A percentile compares a stretch with the other conserved stretches of the same genome.
phyloP scores from a whole-genome alignment of 768 basidiomycete species.

The Leccinum variicolor region DNA sequence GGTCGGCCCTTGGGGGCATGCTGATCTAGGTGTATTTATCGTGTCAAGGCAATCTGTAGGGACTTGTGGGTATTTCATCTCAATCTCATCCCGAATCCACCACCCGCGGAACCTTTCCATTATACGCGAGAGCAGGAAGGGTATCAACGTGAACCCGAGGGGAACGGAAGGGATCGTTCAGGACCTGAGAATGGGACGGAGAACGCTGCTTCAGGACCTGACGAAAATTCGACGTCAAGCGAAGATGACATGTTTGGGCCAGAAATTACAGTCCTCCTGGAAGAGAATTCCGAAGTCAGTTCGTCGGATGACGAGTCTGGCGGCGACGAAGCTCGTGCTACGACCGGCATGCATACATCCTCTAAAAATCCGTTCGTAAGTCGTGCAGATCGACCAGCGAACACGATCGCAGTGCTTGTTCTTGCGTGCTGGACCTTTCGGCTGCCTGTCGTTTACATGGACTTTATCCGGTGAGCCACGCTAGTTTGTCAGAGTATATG shows the following conservation, averaged over 20 bases:
- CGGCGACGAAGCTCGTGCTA: conserved; percentile 11
- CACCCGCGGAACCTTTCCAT: conserved; percentile 57
- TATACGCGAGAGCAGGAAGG: conserved; percentile 39
- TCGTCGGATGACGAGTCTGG: conserved; percentile 28
- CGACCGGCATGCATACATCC: conserved; percentile 2
- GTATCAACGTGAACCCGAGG: conserved; percentile 10
- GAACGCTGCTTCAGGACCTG: conserved; percentile 8
- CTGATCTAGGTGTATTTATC: conserved; percentile 3
- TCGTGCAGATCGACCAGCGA: conserved; percentile 39
- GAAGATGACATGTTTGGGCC: conserved; percentile 29
- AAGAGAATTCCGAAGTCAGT: conserved; percentile 36
- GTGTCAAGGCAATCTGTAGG: conserved; percentile 59
- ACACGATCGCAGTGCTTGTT: conserved; percentile 65
- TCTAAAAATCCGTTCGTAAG: conserved; percentile 20
- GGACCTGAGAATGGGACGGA: conserved; percentile 18
- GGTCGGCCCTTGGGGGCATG: conserved; percentile 9
- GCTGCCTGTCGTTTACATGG: conserved; percentile 70
- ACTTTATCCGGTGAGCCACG: conserved; percentile 62
- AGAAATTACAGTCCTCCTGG: conserved; percentile 38
- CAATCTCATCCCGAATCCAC: conserved; percentile 55
- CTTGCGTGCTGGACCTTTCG: conserved; percentile 79
- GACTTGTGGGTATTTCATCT: conserved; percentile 82
- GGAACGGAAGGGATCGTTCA: conserved; percentile 1
- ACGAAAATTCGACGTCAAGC: conserved; percentile 10
- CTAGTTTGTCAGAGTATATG: background rate